Base-by-base conservation (phyloP, 345 rosid genomes). In the Raphanus raphanistrum region DNA sequence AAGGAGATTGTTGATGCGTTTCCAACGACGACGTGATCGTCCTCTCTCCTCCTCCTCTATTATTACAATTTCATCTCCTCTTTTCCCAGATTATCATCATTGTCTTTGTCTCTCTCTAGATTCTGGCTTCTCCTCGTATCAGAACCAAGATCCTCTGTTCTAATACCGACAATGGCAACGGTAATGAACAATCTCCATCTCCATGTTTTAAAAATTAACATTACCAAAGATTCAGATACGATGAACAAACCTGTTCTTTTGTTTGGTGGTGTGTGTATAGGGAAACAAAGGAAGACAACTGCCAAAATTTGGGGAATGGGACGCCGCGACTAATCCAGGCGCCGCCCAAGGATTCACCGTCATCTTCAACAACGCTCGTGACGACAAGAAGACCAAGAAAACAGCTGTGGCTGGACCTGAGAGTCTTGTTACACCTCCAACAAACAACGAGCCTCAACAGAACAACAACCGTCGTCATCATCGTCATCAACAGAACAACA, bases 301-400 rank as follows among this genome's bases (percentile, higher is more conserved):
- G 79, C 99, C 99, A 32, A 94, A 92, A 84, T 94, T 94, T 65
- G 99, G 99, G 67, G 99, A 94, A 85, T 94, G 99, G 98, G 99
- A 94, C 71, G 96, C 52, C 57, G 96, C 52, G 60, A 90, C 81
- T 79, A 92, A 94, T 79, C 97, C 98, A 60, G 91, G 91, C 26
- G 85, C 98, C 5, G 98, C 98, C 1, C 87, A 92, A 84, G 99
- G 99, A 76, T 94, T 92, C 80, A 94, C 99, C 35, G 98, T 90
- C 65, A 94, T 92, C 36, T 94, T 94, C 80, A 92, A 94, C 82
- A 87, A 92, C 66, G 99, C 97, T 62, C 89, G 98, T 76, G 94
- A 94, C 76, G 98, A 94, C 83, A 94, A 90, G 82, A 94, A 94
- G 84, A 92, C 92, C 0, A 76, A 0, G 93, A 94, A 69, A 95